Conservation (phyloP, 2,329 filamentous ascomycete species). For the Emmonsiellopsis sp. region DNA sequence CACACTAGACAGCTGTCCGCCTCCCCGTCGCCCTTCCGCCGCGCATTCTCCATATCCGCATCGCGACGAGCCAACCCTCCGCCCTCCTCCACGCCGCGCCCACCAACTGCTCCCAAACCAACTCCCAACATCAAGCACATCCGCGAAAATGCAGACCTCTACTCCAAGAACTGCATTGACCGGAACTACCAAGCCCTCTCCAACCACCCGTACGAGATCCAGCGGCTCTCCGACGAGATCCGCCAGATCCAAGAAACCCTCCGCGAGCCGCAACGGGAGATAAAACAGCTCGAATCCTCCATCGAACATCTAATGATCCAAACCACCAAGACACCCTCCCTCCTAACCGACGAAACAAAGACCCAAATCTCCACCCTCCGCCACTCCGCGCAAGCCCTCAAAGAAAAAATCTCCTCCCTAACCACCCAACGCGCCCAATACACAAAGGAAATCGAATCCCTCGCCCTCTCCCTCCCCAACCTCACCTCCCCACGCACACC, state of each 20-base stretch:
- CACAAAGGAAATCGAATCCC: slow-evolving; percentile 55
- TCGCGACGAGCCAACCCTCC: slow-evolving; percentile 6
- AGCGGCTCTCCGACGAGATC: slow-evolving; percentile 30
- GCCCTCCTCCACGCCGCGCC: slow-evolving; percentile 24
- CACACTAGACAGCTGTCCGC: slow-evolving; percentile 9
- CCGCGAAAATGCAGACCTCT: slow-evolving; percentile 69
- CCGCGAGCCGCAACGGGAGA: slow-evolving; percentile 29
- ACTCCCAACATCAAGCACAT: slow-evolving; percentile 82
- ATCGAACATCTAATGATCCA: slow-evolving; percentile 24
- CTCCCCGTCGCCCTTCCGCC: background rate
- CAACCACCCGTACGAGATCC: slow-evolving; percentile 44
- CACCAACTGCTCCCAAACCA: slow-evolving; percentile 67
- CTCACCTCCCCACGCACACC: slow-evolving; percentile 71
- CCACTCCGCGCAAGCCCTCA: slow-evolving; percentile 29
- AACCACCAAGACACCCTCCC: slow-evolving; percentile 12
- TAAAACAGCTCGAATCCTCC: slow-evolving; percentile 35
- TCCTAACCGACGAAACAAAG: slow-evolving; percentile 5
- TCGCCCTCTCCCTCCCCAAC: slow-evolving; percentile 77
- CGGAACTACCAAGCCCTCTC: slow-evolving; percentile 64
- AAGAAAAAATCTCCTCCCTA: slow-evolving; percentile 26
- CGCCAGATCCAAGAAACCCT: slow-evolving; percentile 31
- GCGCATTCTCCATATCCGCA: background rate
- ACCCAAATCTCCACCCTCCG: slow-evolving; percentile 21
- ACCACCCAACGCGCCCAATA: slow-evolving; percentile 22
- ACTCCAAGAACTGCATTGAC: slow-evolving; percentile 72